Evolutionary conservation across 495 filamentous ascomycete species (phyloP), one percentile per base, ranked within the genome.

Genomic region (Penicillium turbatum): DNA sequence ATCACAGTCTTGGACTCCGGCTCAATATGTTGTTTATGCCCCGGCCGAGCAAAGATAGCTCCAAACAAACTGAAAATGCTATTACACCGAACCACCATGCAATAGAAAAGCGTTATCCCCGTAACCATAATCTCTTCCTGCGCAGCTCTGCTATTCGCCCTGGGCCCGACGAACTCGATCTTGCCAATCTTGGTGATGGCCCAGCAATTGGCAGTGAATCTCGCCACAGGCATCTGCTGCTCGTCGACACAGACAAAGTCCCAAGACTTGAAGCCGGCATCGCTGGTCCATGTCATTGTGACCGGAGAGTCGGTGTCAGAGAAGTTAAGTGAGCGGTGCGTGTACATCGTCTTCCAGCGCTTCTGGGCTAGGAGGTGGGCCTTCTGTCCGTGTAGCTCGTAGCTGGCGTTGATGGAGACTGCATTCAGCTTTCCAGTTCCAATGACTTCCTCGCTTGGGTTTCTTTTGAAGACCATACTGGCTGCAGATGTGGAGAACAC

Each of bases 181-280:
- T 58, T 55, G 9, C 63, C 69, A 6, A 65, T 34, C 24, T 66
- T 67, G 46, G 61, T 65, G 27, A 67, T 1, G 0, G 48, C 65
- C 69, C 67, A 68, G 6, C 59, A 7, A 21, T 61, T 65, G 9
- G 59, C 58, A 9, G 56, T 42, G 39, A 64, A 68, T 31, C 57
- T 60, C 5, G 67, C 67, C 9, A 72, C 54, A 12, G 69, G 62
- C 44, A 60, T 37, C 40, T 65, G 59, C 1, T 64, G 41, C 44
- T 70, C 68, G 38, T 70, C 65, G 9, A 62, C 46, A 38, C 65
- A 70, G 34, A 73, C 49, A 54, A 71, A 73, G 44, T 73, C 65
- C 67, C 68, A 73, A 8, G 35, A 62, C 16, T 64, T 70, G 44
- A 70, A 62, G 10, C 54, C 57, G 21, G 40, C 41, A 26, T 61